A percentile compares a stretch with the other conserved stretches of the same genome.
Evolutionary conservation across 164 flowering plant genomes (phyloP).

Genomic region (Berberis vulgaris): DNA sequence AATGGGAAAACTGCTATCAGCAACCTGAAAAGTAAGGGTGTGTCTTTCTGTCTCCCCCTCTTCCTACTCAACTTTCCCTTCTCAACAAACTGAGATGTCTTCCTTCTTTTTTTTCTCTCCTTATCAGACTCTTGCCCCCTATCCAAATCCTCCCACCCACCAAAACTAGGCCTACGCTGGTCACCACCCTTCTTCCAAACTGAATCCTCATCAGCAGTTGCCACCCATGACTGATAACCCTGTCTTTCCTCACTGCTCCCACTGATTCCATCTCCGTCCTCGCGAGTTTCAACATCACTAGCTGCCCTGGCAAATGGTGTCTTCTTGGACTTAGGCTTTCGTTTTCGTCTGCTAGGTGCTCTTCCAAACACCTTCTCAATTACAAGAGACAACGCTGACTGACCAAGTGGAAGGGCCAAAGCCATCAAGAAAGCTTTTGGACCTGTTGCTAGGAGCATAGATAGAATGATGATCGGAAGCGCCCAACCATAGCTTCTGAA

Average conservation of each 20-base stretch:
- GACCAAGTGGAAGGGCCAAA: slow-evolving; percentile 53
- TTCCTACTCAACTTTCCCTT: slow-evolving; percentile 30
- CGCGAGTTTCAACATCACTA: slow-evolving; percentile 11
- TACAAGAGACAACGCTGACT: slow-evolving; percentile 47
- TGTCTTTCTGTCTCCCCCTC: slow-evolving; percentile 24
- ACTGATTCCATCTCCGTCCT: slow-evolving; percentile 13
- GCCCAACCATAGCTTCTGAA: slow-evolving; percentile 64
- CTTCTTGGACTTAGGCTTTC: slow-evolving; percentile 25
- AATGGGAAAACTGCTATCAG: slow-evolving; percentile 73
- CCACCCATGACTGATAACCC: slow-evolving; percentile 48
- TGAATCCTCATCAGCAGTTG: slow-evolving; percentile 22
- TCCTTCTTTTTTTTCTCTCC: slow-evolving; percentile 13
- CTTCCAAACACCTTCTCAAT: slow-evolving; percentile 40
- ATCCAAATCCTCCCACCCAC: slow-evolving; percentile 94
- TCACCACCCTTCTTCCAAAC: slow-evolving; percentile 13
- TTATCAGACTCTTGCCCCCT: slow-evolving; percentile 8
- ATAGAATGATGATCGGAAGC: slow-evolving; percentile 51
- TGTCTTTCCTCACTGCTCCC: slow-evolving; percentile 11
- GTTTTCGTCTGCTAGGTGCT: slow-evolving; percentile 25
- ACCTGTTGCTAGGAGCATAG: slow-evolving; percentile 49
- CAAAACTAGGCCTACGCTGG: slow-evolving; percentile 30
- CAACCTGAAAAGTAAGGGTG: slow-evolving; percentile 58
- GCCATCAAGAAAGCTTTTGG: slow-evolving; percentile 76
- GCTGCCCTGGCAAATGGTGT: slow-evolving; percentile 20
- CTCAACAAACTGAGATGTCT: slow-evolving; percentile 10